Percentiles rank a stretch among this genome's conserved stretches.
These are phyloP conservation scores for Trichosporon inkin DNA, from an alignment of 1,284 basidiomycete species.

Conservation along the genomic window DNA sequence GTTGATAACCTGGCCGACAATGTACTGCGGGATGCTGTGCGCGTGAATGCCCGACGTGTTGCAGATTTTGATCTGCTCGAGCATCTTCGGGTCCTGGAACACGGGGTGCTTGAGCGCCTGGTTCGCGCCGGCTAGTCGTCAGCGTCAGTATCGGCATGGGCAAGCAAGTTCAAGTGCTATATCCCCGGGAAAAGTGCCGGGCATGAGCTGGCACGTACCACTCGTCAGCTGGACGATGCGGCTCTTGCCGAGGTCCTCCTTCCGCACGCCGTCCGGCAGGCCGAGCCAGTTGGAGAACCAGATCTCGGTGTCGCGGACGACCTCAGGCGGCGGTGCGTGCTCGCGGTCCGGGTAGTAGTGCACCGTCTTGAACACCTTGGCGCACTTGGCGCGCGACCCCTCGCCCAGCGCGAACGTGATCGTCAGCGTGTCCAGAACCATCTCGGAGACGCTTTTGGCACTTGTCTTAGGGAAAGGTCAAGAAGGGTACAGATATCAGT, in stretches of 20 bases:
- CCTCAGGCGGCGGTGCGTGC: constrained; percentile 22
- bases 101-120: constrained; percentile 28
- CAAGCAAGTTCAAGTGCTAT: too few relatives aligned
- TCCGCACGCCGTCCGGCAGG: constrained; percentile 24
- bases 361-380: constrained; percentile 31
- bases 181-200: too few relatives aligned
- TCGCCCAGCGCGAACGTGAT: constrained; percentile 23
- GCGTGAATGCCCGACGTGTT: constrained; percentile 44
- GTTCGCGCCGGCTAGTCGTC: constrained; percentile 38
- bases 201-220: constrained; percentile 26
- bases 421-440: constrained; percentile 10
- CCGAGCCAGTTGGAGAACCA: constrained; percentile 31
- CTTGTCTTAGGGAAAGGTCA: neutral
- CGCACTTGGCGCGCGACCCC: constrained; percentile 27
- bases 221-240: constrained; percentile 40
- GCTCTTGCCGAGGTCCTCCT: constrained; percentile 27
- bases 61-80: constrained; percentile 35
- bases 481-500: neutral
- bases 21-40: constrained; percentile 44
- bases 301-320: constrained; percentile 30
- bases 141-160: too few relatives aligned
- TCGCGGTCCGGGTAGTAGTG: constrained; percentile 31
- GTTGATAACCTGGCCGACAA: constrained; percentile 37
- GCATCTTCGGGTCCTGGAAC: constrained; percentile 26
- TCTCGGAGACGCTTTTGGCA: constrained; percentile 8